A percentile compares a stretch with the other conserved stretches of the same genome.
Evolutionary conservation across 768 basidiomycete genomes (phyloP).

Genomic region (Lactarius sp.): DNA sequence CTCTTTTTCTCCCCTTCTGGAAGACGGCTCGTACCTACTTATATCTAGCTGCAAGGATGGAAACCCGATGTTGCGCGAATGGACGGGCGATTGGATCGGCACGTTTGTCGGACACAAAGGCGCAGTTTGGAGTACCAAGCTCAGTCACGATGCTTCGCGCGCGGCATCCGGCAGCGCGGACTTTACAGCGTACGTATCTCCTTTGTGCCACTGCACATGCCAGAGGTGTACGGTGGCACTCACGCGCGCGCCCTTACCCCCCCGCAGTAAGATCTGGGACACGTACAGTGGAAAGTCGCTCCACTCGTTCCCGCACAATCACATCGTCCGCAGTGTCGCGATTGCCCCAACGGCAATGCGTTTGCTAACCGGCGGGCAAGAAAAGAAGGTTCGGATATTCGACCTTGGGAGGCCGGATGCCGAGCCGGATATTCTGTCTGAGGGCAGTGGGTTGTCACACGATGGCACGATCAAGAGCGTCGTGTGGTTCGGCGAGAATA

Average conservation of each 20-base stretch:
- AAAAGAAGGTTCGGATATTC: slow-evolving; percentile 96
- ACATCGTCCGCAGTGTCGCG: slow-evolving; percentile 95
- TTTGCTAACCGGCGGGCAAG: slow-evolving; percentile 89
- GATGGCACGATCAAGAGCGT: slow-evolving; percentile 91
- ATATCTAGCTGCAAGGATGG: slow-evolving; percentile 99
- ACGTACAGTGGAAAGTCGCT: slow-evolving; percentile 82
- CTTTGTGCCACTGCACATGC: slow-evolving; percentile 8
- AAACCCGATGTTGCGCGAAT: slow-evolving; percentile 92
- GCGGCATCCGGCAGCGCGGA: slow-evolving; percentile 94
- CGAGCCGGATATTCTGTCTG: slow-evolving; percentile 75
- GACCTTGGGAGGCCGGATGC: slow-evolving; percentile 84
- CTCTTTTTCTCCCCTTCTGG: slow-evolving; percentile 81
- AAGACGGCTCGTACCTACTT: slow-evolving; percentile 83
- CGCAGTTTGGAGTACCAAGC: slow-evolving; percentile 95
- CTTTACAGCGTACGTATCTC: slow-evolving; percentile 84
- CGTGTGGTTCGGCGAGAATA: slow-evolving; percentile 86
- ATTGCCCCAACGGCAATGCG: slow-evolving; percentile 65
- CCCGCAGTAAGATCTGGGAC: slow-evolving; percentile 88
- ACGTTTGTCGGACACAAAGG: slow-evolving; percentile 88
- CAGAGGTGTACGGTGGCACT: slow-evolving; percentile 6
- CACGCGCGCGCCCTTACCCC: slow-evolving; percentile 15
- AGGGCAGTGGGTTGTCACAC: slow-evolving; percentile 58
- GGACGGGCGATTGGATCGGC: slow-evolving; percentile 99
- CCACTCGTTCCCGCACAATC: slow-evolving; percentile 96
- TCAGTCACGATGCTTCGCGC: slow-evolving; percentile 77